Evolutionary conservation across 805 yeast species (phyloP), one percentile per base, ranked within the genome.

Genomic region (Kurtzmaniella fragi): DNA sequence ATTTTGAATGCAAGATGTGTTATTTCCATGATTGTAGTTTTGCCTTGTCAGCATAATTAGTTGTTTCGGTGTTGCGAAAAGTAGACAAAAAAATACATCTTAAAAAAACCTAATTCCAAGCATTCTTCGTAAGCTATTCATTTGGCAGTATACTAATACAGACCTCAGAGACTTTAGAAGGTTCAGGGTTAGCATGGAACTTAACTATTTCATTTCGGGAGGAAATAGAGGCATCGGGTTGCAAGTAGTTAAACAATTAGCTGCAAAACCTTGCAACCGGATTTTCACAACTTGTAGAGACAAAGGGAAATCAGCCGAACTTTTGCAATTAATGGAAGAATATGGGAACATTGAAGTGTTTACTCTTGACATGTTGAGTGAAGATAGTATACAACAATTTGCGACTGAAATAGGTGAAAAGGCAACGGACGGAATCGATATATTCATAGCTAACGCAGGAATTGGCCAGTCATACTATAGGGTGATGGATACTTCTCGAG

Each of bases 191-290:
- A 34, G 26, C 10, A 42, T 39, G 42, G 20, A 32, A 5, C 28
- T 5, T n/a, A 35, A 45, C 46, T 64, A 64, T 46, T 48, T 70
- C 3, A 45, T 70, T n/a, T 59, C 69, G 2, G 75, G 75, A 7
- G 69, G 66, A 13, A 63, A 68, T 11, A 52, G 68, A 35, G 73
- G 74, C 3, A 61, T 68, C 28, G 74, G 75, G 5, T 52, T 54
- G 16, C 53, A 54, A 1, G 46, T 67, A 9, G 57, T 50, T 4
- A 53, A 54, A 31, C 47, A 48, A 31, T 41, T 65, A 13, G 44
- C 53, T 27, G 37, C 41, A 5, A 40, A 47, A 5, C 35, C 53
- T 25, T 33, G 44, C 10, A 52, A 47, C 36, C 15, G 32, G 5
- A 57, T 62, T 12, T 43, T 59, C 31, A 59, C 57, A 1, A 49